A percentile compares a stretch with the other conserved stretches of the same genome.
These are phyloP conservation scores for Pleurotus platypus DNA, from an alignment of 768 basidiomycete genomes.

Conservation along the genomic window DNA sequence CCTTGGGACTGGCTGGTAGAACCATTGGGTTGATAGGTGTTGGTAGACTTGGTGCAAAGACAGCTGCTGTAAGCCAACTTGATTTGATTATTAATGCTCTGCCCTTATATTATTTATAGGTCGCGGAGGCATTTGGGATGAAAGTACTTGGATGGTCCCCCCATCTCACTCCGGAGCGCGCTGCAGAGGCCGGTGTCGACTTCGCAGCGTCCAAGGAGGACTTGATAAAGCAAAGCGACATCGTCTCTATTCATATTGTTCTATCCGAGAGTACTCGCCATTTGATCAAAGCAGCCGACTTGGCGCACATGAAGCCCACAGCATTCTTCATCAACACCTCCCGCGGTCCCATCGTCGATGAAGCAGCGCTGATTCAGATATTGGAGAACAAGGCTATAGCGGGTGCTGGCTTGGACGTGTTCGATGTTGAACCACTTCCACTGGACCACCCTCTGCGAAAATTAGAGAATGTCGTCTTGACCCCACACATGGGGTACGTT, in stretches of 20 bases:
- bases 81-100: not conserved
- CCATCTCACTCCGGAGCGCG: conserved; percentile 55
- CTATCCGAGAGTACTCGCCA: conserved; percentile 46
- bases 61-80: conserved; percentile 38
- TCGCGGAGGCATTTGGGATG: conserved; percentile 60
- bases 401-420: conserved; percentile 66
- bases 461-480: conserved; percentile 51
- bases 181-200: conserved; percentile 46
- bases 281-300: conserved; percentile 43
- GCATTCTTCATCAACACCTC: conserved; percentile 67
- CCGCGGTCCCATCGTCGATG: conserved; percentile 63
- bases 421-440: conserved; percentile 62
- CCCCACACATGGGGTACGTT: conserved; percentile 61
- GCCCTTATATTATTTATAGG: conserved; percentile 25
- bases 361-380: conserved; percentile 45
- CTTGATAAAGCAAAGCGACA: conserved; percentile 49
- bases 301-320: conserved; percentile 52
- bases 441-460: conserved; percentile 49
- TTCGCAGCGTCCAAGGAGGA: conserved; percentile 47
- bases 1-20: conserved; percentile 47
- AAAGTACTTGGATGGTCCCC: conserved; percentile 63
- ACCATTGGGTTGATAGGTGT: conserved; percentile 62
- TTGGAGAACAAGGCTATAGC: conserved; percentile 44
- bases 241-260: conserved; percentile 62
- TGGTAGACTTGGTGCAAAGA: conserved; percentile 50